Base-by-base conservation (phyloP, 2,329 filamentous ascomycete genomes). In the Tolypocladium sp. region DNA sequence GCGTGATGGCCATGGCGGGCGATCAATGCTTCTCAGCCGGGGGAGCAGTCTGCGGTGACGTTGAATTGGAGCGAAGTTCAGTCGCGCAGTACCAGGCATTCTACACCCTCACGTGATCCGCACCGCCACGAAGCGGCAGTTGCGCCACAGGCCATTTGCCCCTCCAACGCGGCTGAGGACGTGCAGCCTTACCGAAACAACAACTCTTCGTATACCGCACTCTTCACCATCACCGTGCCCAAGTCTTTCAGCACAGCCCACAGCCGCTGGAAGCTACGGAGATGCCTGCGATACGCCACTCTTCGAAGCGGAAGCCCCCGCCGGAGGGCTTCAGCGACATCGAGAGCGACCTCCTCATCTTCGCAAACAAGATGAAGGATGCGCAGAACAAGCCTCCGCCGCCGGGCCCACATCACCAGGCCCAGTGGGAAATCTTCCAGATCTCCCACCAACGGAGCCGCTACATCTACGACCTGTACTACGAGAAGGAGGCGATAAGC, bases 381-480 rank as follows among this genome's bases (percentile, higher is more conserved):
- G 94, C 94, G 57, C 92, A 97, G 72, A 96, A 95, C 75, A 89
- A 92, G 55, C 88, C 91, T 76, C 90, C 77, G 72, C 90, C 77
- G 83, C 91, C 82, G 82, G 90, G 85, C 0, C 83, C 84, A 2
- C 92, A 92, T 72, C 89, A 97, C 71, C 91, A 97, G 76, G 90
- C 91, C 66, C 84, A 92, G 64, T 99, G 94, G 94, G 93, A 94
- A 62, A 92, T 99, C 65, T 97, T 99, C 71, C 92, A 97, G 73
- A 97, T 99, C 71, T 88, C 88, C 30, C 94, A 99, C 76, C 92
- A 97, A 76, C 86, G 93, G 78, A 88, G 78, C 62, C 86, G 91
- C 70, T 99, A 99, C 76, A 88, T 99, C 63, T 99, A 97, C 78
- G 94, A 97, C 71, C 82, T 99, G 55, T 97, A 97, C 79, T 99